Conservation (phyloP, 2,329 filamentous ascomycete genomes). For the Endoconidiophora laricicola region DNA sequence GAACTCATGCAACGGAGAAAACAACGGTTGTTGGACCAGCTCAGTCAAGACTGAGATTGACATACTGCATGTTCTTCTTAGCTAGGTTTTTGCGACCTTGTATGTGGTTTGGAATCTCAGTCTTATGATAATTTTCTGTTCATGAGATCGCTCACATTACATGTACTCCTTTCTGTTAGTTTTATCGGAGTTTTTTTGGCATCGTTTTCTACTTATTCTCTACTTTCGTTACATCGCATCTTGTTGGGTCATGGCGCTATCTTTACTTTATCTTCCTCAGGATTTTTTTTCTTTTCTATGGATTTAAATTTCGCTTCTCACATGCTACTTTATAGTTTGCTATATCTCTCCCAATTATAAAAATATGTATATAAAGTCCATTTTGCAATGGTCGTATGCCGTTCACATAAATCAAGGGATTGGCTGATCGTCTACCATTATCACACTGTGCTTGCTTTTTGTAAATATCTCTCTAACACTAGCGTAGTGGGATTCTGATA, state of each 20-base stretch:
- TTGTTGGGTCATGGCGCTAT: background rate
- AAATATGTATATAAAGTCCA: too few species aligned
- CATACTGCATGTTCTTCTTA: too few species aligned
- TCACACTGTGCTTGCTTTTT: too few species aligned
- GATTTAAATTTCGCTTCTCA: background rate
- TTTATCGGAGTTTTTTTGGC: background rate
- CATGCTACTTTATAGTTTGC: background rate
- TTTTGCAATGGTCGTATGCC: too few species aligned
- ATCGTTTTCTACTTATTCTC: background rate
- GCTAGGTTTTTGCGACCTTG: background rate
- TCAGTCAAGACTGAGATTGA: slow-evolving; percentile 23
- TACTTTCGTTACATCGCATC: slow-evolving; percentile 2
- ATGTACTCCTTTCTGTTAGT: background rate
- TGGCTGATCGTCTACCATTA: too few species aligned
- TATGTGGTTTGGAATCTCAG: slow-evolving; percentile 1
- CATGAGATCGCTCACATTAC: background rate
- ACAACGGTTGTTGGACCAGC: slow-evolving; percentile 68
- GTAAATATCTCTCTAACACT: too few species aligned
- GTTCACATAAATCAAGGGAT: too few species aligned
- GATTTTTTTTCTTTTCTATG: background rate
- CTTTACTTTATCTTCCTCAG: background rate
- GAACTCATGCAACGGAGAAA: slow-evolving; percentile 78
- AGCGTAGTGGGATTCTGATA: too few species aligned
- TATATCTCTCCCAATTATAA: background rate
- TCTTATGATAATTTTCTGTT: slow-evolving; percentile 6